phyloP scores from a whole-genome alignment of 495 filamentous ascomycete species.

The Geopyxis carbonaria region DNA sequence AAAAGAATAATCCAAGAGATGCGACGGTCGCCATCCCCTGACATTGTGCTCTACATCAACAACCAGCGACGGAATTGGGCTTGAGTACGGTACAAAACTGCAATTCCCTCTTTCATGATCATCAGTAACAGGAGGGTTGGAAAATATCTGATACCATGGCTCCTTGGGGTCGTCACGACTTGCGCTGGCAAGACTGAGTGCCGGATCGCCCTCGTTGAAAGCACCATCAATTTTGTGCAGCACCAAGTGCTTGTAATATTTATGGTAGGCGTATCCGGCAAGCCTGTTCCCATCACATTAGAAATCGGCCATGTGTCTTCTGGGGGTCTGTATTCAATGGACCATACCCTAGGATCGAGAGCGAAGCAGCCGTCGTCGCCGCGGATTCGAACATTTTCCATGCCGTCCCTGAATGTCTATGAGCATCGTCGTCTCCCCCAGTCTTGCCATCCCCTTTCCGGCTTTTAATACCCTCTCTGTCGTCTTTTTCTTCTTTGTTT shows the following conservation, averaged over 20 bases:
- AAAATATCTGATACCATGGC: constrained; percentile 12
- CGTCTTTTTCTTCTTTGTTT: background rate
- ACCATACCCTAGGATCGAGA: constrained; percentile 58
- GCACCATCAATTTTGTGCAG: constrained; percentile 81
- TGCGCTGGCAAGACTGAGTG: constrained; percentile 70
- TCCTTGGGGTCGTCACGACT: constrained; percentile 33
- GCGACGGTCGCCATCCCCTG: background rate
- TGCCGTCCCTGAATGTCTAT: constrained; percentile 28
- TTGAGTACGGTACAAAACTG: too few relatives aligned
- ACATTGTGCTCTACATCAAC: too few relatives aligned
- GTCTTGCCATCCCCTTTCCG: constrained; percentile 1
- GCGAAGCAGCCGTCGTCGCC: constrained; percentile 71
- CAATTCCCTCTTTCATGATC: background rate
- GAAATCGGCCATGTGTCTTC: background rate
- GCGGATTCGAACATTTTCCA: constrained; percentile 74
- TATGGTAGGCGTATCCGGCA: constrained; percentile 73
- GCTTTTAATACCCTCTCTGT: background rate
- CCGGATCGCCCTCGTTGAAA: constrained; percentile 84
- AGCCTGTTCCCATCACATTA: constrained; percentile 28
- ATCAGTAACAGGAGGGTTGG: too few relatives aligned
- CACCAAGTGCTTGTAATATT: constrained; percentile 77
- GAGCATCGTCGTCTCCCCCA: constrained; percentile 1
- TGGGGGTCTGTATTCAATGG: background rate
- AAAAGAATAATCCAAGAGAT: background rate
- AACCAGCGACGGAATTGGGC: constrained; percentile 4